Percentiles rank a stretch among this genome's conserved stretches.
phyloP scores from a whole-genome alignment of 2,329 filamentous ascomycete species.

The Pseudocercospora eumusae region DNA sequence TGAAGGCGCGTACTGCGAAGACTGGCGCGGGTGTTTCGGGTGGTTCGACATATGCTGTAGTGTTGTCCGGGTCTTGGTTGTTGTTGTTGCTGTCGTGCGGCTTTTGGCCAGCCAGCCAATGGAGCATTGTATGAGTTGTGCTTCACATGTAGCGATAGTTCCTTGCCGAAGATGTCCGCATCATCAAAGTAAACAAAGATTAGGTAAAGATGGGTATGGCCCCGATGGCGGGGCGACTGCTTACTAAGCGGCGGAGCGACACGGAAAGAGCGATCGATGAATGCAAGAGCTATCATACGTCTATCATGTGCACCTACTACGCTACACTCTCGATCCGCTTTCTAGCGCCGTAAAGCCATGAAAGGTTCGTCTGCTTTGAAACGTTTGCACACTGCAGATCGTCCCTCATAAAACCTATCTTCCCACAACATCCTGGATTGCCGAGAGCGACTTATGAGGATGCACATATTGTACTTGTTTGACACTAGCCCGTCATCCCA shows the following conservation, averaged over 20 bases:
- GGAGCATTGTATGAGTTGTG: conserved; percentile 32
- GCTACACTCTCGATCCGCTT: too few relatives aligned
- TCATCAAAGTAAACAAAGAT: neutral
- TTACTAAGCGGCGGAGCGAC: neutral
- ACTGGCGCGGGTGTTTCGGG: conserved; percentile 67
- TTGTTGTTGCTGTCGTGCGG: conserved; percentile 28
- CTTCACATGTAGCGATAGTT: conserved; percentile 2
- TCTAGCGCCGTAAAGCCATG: too few relatives aligned
- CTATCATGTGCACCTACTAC: too few relatives aligned
- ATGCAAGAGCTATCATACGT: neutral
- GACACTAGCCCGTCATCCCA: neutral
- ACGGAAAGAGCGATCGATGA: neutral
- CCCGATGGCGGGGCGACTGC: neutral
- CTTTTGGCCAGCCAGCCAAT: conserved; percentile 40
- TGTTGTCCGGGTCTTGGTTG: conserved; percentile 36
- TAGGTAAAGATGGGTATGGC: too few relatives aligned
- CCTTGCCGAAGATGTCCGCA: conserved; percentile 3
- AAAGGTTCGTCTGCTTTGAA: neutral
- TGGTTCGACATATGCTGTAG: conserved; percentile 53
- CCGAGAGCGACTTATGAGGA: neutral
- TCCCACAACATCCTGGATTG: neutral
- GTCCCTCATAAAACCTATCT: neutral
- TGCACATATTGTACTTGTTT: neutral
- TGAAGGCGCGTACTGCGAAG: conserved; percentile 68
- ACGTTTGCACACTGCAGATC: neutral